These are phyloP conservation scores for Fusarium sacchari DNA, from an alignment of 2,329 filamentous ascomycete species.

Conservation along the genomic window DNA sequence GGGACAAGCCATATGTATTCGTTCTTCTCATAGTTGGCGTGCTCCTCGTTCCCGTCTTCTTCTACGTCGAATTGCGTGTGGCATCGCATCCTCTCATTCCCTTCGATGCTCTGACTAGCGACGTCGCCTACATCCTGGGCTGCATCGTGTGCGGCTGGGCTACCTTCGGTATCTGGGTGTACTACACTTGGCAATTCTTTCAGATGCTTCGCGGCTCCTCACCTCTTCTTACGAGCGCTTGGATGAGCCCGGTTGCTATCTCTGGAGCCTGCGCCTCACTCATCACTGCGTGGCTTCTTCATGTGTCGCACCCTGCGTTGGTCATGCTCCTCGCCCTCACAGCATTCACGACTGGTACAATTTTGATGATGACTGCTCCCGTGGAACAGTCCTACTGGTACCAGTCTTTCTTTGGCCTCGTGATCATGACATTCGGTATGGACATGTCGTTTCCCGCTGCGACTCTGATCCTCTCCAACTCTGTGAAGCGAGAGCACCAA, in stretches of 20 bases:
- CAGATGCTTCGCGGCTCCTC: slow-evolving; percentile 53
- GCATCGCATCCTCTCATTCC: slow-evolving; percentile 66
- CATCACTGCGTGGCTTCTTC: slow-evolving; percentile 55
- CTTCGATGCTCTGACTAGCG: slow-evolving; percentile 56
- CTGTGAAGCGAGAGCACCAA: slow-evolving; percentile 57
- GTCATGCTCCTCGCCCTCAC: slow-evolving; percentile 58
- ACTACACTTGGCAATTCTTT: slow-evolving; percentile 62
- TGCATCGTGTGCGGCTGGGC: slow-evolving; percentile 65
- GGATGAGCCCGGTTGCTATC: slow-evolving; percentile 57
- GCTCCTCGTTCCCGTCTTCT: slow-evolving; percentile 64
- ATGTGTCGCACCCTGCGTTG: slow-evolving; percentile 44
- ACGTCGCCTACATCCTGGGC: slow-evolving; percentile 65
- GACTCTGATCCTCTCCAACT: slow-evolving; percentile 68
- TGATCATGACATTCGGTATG: slow-evolving; percentile 70
- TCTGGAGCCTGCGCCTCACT: slow-evolving; percentile 58
- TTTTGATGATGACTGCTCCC: slow-evolving; percentile 59
- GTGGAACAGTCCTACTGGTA: slow-evolving; percentile 70
- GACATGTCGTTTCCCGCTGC: slow-evolving; percentile 73
- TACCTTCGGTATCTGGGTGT: slow-evolving; percentile 64
- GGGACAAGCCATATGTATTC: slow-evolving; percentile 66
- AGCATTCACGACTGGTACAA: slow-evolving; percentile 55
- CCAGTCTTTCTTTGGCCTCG: slow-evolving; percentile 66
- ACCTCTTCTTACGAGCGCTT: slow-evolving; percentile 57
- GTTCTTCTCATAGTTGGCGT: slow-evolving; percentile 66
- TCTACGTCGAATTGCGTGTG: slow-evolving; percentile 62